phyloP scores from a whole-genome alignment of 202 grass and related monocot species.

The Zizania palustris region DNA sequence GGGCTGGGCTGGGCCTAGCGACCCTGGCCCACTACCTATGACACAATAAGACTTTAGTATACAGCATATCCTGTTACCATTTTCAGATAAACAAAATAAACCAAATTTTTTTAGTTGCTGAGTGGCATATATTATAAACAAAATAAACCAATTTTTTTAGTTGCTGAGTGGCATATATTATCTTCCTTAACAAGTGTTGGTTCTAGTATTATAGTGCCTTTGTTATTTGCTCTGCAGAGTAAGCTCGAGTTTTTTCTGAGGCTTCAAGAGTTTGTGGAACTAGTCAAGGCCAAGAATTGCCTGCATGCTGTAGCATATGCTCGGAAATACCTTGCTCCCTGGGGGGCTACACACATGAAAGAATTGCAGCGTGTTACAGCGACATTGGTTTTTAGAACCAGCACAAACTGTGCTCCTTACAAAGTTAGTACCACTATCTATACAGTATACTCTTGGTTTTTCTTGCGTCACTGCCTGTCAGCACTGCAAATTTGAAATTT shows the following conservation, averaged over 20 bases:
- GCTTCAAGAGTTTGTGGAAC: slow-evolving; percentile 97
- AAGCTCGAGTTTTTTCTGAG: slow-evolving; percentile 93
- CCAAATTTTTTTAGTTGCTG: too few species aligned
- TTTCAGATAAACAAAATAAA: too few species aligned
- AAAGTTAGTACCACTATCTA: slow-evolving; percentile 53
- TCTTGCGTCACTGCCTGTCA: neutral
- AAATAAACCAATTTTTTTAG: too few species aligned
- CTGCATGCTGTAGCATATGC: slow-evolving; percentile 83
- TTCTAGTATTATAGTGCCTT: slow-evolving; percentile 26
- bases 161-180: too few species aligned
- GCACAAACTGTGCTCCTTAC: slow-evolving; percentile 69
- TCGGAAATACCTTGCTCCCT: slow-evolving; percentile 90
- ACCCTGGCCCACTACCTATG: too few species aligned
- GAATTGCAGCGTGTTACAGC: slow-evolving; percentile 83
- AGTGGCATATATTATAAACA: too few species aligned
- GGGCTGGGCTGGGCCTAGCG: too few species aligned
- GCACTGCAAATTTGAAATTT: slow-evolving; percentile 28
- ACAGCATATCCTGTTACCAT: too few species aligned
- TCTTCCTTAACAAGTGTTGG: neutral
- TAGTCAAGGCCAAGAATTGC: slow-evolving; percentile 72
- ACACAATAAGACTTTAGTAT: too few species aligned
- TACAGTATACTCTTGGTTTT: slow-evolving; percentile 28
- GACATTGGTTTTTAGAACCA: slow-evolving; percentile 79
- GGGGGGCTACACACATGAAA: slow-evolving; percentile 74
- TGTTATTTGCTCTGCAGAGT: slow-evolving; percentile 69